Conservation (phyloP, 441 rosid species). For the Pelargonium cotyledonis region DNA sequence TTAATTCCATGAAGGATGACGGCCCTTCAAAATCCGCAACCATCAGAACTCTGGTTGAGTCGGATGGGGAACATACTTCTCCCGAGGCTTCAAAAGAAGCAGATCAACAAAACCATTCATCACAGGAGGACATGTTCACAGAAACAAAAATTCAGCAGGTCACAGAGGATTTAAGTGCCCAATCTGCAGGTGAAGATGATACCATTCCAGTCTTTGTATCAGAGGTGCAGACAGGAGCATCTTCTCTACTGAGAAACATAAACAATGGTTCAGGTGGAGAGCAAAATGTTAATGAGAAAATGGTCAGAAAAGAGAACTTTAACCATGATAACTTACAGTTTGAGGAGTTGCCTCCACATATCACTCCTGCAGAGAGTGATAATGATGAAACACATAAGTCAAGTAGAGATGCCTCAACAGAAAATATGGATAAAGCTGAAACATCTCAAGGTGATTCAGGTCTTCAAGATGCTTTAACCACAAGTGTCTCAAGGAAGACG, state of each 20-base stretch:
- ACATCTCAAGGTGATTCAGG: slow-evolving; percentile 22
- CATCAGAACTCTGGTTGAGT: slow-evolving; percentile 6
- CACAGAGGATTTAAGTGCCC: slow-evolving; percentile 25
- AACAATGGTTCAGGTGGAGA: slow-evolving; percentile 23
- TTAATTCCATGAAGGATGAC: slow-evolving; percentile 23
- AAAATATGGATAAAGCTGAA: slow-evolving; percentile 18
- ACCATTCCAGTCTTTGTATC: slow-evolving; percentile 22
- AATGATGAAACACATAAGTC: slow-evolving; percentile 24
- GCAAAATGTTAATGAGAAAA: slow-evolving; percentile 18
- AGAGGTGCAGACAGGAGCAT: slow-evolving; percentile 24
- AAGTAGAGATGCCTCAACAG: slow-evolving; percentile 23
- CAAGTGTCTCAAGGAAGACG: slow-evolving; percentile 21
- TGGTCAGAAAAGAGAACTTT: slow-evolving; percentile 19
- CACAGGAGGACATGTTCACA: slow-evolving; percentile 18
- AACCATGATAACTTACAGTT: slow-evolving; percentile 21
- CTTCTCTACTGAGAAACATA: slow-evolving; percentile 16
- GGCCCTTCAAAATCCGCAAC: slow-evolving; percentile 23
- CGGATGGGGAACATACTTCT: slow-evolving; percentile 20
- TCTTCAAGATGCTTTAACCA: slow-evolving; percentile 21
- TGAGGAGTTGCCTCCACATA: slow-evolving; percentile 26
- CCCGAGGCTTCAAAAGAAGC: slow-evolving; percentile 23
- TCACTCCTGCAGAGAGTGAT: slow-evolving; percentile 21
- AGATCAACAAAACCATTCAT: slow-evolving; percentile 26
- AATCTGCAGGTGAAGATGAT: slow-evolving; percentile 21
- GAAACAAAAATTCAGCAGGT: slow-evolving; percentile 20